These are phyloP conservation scores for Pulveroboletus frians DNA, from an alignment of 768 basidiomycete genomes.

Conservation along the genomic window DNA sequence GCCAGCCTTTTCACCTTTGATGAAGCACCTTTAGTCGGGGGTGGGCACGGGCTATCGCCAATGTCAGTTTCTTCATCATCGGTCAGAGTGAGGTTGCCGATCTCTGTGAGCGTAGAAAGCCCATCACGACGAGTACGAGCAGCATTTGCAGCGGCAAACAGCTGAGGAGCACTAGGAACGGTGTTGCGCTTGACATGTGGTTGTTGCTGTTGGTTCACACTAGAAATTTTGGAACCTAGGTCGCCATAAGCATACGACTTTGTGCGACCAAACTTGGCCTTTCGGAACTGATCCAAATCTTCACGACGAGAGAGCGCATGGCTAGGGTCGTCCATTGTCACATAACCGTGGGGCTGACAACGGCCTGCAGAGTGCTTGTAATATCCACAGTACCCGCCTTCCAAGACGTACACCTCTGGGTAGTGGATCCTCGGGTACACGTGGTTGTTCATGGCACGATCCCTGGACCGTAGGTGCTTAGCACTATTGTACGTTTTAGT, in stretches of 20 bases:
- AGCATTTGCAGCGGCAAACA: constrained; percentile 68
- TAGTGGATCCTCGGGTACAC: constrained; percentile 90
- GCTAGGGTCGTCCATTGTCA: constrained; percentile 91
- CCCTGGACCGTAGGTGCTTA: constrained; percentile 86
- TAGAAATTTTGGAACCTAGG: constrained; percentile 38
- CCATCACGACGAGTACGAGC: constrained; percentile 60
- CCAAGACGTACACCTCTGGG: constrained; percentile 94
- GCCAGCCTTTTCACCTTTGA: constrained; percentile 56
- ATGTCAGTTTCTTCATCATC: constrained; percentile 77
- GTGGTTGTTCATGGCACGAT: constrained; percentile 83
- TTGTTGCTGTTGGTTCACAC: constrained; percentile 34
- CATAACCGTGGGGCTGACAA: constrained; percentile 80
- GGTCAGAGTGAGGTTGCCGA: constrained; percentile 53
- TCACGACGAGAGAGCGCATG: constrained; percentile 76
- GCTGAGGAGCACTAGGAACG: constrained; percentile 49
- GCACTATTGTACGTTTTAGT: constrained; percentile 50
- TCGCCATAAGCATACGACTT: constrained; percentile 95
- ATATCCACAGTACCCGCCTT: constrained; percentile 93
- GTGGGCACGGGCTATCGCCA: constrained; percentile 86
- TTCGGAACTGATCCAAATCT: constrained; percentile 89
- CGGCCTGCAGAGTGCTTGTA: constrained; percentile 61
- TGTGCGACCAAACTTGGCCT: constrained; percentile 80
- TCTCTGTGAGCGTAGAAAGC: constrained; percentile 63
- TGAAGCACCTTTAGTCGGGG: constrained; percentile 53
- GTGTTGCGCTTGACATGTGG: constrained; percentile 60